Conservation (phyloP, 2,329 filamentous ascomycete species). For the Leptographium lundbergii region DNA sequence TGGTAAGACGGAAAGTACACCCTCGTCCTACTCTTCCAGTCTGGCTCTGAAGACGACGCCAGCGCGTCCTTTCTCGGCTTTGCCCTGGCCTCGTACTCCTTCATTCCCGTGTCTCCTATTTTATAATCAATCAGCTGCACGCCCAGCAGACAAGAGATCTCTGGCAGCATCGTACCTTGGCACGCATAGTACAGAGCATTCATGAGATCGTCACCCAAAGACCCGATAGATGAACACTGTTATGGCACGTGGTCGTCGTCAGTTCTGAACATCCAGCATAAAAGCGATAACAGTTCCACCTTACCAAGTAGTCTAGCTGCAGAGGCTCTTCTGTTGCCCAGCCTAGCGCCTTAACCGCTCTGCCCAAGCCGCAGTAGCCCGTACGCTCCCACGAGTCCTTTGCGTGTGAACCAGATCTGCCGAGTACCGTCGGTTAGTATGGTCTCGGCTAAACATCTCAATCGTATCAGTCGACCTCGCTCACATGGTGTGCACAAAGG, state of each 20-base stretch:
- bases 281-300: conserved; percentile 14
- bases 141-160: too few relatives aligned
- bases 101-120: conserved; percentile 29
- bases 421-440: conserved; percentile 26
- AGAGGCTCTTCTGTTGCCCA: conserved; percentile 41
- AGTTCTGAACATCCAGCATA: background rate
- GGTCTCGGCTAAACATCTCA: background rate
- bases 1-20: conserved; percentile 70
- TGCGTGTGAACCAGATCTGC: conserved; percentile 37
- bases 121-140: background rate
- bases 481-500: conserved; percentile 78
- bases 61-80: conserved; percentile 9
- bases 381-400: conserved; percentile 31
- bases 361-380: conserved; percentile 64
- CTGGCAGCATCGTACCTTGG: conserved; percentile 28
- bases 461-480: conserved; percentile 15
- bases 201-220: conserved; percentile 57
- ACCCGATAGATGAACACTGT: conserved; percentile 70
- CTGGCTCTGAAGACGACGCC: background rate
- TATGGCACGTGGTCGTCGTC: background rate
- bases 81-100: conserved; percentile 30
- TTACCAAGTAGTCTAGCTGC: conserved; percentile 61
- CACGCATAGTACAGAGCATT: conserved; percentile 40
- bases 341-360: conserved; percentile 50
- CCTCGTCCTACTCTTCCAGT: conserved; percentile 36